These are phyloP conservation scores for Hortiboletus campestris DNA, from an alignment of 768 basidiomycete species.

Conservation along the genomic window DNA sequence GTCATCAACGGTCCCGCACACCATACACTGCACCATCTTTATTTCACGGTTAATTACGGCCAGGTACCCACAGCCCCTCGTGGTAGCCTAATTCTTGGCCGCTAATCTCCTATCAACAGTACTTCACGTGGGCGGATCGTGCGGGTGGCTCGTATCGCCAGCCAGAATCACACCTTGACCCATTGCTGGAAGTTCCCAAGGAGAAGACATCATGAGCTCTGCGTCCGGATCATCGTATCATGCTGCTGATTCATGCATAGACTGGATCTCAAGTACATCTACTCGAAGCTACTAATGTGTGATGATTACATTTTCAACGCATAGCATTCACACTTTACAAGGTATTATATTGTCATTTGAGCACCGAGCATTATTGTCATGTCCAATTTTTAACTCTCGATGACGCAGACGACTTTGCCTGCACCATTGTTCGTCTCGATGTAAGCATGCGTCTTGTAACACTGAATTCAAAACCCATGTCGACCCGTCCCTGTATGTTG, in stretches of 20 bases:
- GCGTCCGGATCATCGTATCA: background rate
- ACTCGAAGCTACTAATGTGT: slow-evolving; percentile 20
- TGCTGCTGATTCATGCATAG: too few relatives aligned
- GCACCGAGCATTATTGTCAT: background rate
- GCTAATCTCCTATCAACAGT: slow-evolving; percentile 48
- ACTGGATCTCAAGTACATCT: slow-evolving; percentile 16
- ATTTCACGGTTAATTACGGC: slow-evolving; percentile 96
- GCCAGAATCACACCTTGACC: slow-evolving; percentile 81
- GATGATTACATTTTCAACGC: background rate
- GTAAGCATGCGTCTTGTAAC: too few relatives aligned
- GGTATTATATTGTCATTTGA: background rate
- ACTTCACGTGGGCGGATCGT: slow-evolving; percentile 95
- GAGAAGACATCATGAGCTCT: slow-evolving; percentile 23
- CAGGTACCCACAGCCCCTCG: slow-evolving; percentile 53
- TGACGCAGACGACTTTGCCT: too few relatives aligned
- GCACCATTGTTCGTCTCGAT: too few relatives aligned
- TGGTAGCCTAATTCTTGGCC: background rate
- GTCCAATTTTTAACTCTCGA: too few relatives aligned
- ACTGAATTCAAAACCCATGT: too few relatives aligned
- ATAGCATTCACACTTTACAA: background rate
- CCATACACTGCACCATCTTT: slow-evolving; percentile 94
- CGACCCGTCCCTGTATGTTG: too few relatives aligned
- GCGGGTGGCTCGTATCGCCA: slow-evolving; percentile 84
- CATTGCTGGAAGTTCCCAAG: slow-evolving; percentile 59
- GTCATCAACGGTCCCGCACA: slow-evolving; percentile 98